phyloP scores from a whole-genome alignment of 345 rosid species.

The Orychophragmus violaceus region DNA sequence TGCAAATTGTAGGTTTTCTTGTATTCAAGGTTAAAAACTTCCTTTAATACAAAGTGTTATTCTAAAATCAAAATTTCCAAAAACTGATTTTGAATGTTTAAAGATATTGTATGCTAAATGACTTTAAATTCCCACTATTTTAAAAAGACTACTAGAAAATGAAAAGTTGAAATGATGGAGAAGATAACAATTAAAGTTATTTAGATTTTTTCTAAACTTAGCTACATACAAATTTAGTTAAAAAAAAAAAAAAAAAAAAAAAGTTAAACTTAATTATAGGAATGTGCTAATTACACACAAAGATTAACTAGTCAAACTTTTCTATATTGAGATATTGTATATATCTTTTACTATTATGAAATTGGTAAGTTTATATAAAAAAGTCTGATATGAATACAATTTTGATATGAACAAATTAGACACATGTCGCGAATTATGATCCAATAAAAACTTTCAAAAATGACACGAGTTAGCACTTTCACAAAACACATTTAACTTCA shows the following conservation, averaged over 20 bases:
- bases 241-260: too few species aligned
- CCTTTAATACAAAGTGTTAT: too few species aligned
- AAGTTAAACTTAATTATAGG: not conserved
- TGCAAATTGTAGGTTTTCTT: too few species aligned
- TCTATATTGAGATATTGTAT: not conserved
- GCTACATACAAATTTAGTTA: not conserved
- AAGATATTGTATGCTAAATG: too few species aligned
- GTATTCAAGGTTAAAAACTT: too few species aligned
- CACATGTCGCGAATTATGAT: not conserved
- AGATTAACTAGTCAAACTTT: not conserved
- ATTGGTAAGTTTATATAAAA: not conserved
- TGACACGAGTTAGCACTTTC: not conserved
- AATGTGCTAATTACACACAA: not conserved
- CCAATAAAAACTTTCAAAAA: not conserved
- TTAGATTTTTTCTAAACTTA: not conserved
- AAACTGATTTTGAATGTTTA: too few species aligned
- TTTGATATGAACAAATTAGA: not conserved
- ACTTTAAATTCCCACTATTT: too few species aligned
- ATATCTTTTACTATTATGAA: not conserved
- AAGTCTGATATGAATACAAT: not conserved
- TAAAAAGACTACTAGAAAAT: too few species aligned
- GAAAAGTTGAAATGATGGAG: not conserved
- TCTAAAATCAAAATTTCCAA: too few species aligned
- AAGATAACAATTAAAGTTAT: not conserved
- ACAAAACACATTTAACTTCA: not conserved